These are phyloP conservation scores for Spathaspora passalidarum DNA, from an alignment of 805 yeast genomes.

Conservation along the genomic window DNA sequence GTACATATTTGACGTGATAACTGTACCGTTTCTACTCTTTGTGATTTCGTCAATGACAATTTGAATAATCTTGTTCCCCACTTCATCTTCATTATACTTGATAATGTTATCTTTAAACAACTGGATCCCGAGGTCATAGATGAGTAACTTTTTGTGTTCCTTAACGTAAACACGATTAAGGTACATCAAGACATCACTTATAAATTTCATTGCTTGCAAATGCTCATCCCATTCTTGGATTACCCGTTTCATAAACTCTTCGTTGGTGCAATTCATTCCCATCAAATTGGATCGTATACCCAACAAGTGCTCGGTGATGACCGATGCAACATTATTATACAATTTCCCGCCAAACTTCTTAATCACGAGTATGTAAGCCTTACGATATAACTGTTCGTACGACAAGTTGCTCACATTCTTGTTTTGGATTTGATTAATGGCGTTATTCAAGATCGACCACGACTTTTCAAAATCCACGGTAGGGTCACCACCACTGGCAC, in stretches of 20 bases:
- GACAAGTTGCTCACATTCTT: slow-evolving; percentile 73
- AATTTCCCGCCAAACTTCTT: slow-evolving; percentile 63
- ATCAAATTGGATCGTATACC: slow-evolving; percentile 17
- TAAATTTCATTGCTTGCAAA: slow-evolving; percentile 66
- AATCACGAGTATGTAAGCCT: slow-evolving; percentile 73
- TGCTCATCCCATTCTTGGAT: slow-evolving; percentile 67
- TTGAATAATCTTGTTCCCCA: slow-evolving; percentile 50
- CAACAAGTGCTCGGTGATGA: slow-evolving; percentile 48
- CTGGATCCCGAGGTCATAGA: slow-evolving; percentile 72
- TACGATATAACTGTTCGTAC: slow-evolving; percentile 78
- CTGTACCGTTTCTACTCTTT: slow-evolving; percentile 51
- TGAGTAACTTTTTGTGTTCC: slow-evolving; percentile 58
- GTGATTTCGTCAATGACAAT: slow-evolving; percentile 55
- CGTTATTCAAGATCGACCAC: slow-evolving; percentile 64
- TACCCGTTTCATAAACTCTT: slow-evolving; percentile 34
- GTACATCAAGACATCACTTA: slow-evolving; percentile 83
- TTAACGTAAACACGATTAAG: slow-evolving; percentile 81
- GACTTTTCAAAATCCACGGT: slow-evolving; percentile 58
- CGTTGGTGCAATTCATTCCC: slow-evolving; percentile 15
- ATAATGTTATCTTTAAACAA: slow-evolving; percentile 63
- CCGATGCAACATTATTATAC: slow-evolving; percentile 55
- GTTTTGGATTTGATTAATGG: slow-evolving; percentile 67
- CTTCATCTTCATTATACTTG: slow-evolving; percentile 42
- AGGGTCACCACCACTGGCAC: slow-evolving; percentile 16
- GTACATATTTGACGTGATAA: slow-evolving; percentile 47